These are phyloP conservation scores for Mycena chlorophos DNA, from an alignment of 768 basidiomycete species.

Conservation along the genomic window DNA sequence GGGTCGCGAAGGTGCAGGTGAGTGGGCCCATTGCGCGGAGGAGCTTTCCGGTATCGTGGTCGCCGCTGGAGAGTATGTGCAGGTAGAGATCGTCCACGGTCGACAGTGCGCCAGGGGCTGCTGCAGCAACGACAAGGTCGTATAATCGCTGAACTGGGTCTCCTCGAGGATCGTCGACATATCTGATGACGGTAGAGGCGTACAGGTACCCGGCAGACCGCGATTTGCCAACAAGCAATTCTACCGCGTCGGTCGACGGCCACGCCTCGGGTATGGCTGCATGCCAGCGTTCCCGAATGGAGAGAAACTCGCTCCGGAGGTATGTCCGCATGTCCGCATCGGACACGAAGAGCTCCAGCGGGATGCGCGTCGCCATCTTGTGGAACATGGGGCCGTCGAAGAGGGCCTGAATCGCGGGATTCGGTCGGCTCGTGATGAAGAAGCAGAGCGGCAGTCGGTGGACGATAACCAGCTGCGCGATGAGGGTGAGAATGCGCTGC, in stretches of 20 bases:
- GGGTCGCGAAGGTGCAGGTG: conserved; percentile 5
- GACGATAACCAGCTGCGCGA: conserved; percentile 18
- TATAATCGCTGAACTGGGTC: conserved; percentile 13
- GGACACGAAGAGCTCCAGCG: conserved; percentile 24
- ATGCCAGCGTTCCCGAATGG: conserved; percentile 19
- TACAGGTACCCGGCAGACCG: conserved; percentile 20
- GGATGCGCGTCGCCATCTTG: conserved; percentile 10
- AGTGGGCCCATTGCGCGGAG: conserved; percentile 10
- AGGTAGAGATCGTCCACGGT: conserved; percentile 19
- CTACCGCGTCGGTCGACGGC: conserved; percentile 25
- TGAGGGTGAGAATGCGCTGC: conserved; percentile 26
- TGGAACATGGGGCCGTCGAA: conserved; percentile 20
- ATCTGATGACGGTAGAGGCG: conserved; percentile 19
- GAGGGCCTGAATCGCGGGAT: conserved; percentile 19
- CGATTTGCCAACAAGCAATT: conserved; percentile 13
- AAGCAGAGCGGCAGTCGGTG: conserved; percentile 25
- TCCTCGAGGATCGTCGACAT: conserved; percentile 6
- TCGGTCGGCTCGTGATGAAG: conserved; percentile 26
- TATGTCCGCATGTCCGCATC: conserved; percentile 26
- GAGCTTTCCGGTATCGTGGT: background rate
- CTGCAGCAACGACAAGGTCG: conserved; percentile 15
- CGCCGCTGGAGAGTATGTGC: conserved; percentile 10
- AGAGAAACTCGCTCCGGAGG: conserved; percentile 20
- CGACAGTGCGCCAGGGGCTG: background rate
- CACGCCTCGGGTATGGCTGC: conserved; percentile 23